These are phyloP conservation scores for Chrysanthemum makinoi DNA, from an alignment of 129 eudicot species.

Conservation along the genomic window DNA sequence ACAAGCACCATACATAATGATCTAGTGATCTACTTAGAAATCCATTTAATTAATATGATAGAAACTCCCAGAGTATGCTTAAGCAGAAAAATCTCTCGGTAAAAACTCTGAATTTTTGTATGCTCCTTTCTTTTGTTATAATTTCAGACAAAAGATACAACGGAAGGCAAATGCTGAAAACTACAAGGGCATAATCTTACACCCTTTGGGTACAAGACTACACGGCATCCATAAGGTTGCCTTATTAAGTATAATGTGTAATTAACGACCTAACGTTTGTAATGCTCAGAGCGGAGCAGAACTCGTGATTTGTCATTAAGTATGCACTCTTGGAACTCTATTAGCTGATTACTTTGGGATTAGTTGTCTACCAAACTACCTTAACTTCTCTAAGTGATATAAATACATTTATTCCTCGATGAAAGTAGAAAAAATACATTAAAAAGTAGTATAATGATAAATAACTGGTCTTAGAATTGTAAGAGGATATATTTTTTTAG, in stretches of 20 bases:
- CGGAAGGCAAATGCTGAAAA: not conserved
- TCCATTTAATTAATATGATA: not conserved
- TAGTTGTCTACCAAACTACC: not conserved
- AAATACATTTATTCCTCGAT: not conserved
- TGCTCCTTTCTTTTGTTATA: no score
- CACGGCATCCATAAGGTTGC: not conserved
- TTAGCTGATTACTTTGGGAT: conserved; percentile 2
- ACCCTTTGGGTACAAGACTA: not conserved
- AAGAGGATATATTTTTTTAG: no score
- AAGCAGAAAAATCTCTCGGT: no score
- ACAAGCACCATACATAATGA: no score
- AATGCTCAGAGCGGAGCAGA: conserved; percentile 4
- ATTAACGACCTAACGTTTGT: not conserved
- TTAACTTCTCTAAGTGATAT: not conserved
- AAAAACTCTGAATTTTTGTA: no score
- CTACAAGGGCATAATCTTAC: not conserved
- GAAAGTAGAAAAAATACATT: not conserved
- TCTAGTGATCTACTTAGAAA: no score
- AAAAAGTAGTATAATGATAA: not conserved
- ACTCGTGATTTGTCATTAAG: not conserved
- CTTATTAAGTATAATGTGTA: not conserved
- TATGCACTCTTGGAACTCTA: conserved; percentile 5
- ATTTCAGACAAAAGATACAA: not conserved
- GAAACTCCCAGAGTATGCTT: not conserved
- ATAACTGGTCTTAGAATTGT: not conserved